Conservation (phyloP, 768 basidiomycete genomes). For the Rhizopogon rudus region DNA sequence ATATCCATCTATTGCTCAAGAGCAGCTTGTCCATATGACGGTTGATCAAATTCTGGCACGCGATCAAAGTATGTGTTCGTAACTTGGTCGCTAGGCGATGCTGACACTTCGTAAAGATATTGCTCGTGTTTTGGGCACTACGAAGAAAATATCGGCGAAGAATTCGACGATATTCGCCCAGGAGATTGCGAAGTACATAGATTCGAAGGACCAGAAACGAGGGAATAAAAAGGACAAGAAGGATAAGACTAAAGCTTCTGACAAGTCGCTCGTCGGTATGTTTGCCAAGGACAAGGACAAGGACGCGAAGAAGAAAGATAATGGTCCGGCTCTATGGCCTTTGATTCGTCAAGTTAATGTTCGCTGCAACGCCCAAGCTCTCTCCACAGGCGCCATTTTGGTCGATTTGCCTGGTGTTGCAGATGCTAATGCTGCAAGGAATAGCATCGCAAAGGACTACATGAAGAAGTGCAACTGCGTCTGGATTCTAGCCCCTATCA, state of each 20-base stretch:
- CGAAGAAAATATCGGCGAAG: slow-evolving; percentile 44
- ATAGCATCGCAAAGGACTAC: slow-evolving; percentile 58
- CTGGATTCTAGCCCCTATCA: slow-evolving; percentile 66
- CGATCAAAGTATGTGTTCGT: slow-evolving; percentile 36
- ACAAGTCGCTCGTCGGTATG: neutral
- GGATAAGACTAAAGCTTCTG: slow-evolving; percentile 12
- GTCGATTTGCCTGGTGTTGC: slow-evolving; percentile 65
- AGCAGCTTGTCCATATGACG: slow-evolving; percentile 43
- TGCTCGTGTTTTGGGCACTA: slow-evolving; percentile 43
- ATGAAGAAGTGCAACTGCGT: slow-evolving; percentile 63
- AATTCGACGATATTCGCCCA: slow-evolving; percentile 49
- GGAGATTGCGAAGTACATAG: slow-evolving; percentile 59
- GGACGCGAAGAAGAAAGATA: slow-evolving; percentile 17
- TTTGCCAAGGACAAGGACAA: slow-evolving; percentile 28
- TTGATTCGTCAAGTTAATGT: slow-evolving; percentile 60
- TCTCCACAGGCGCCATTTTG: slow-evolving; percentile 57
- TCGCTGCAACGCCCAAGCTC: slow-evolving; percentile 44
- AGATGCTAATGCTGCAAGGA: slow-evolving; percentile 61
- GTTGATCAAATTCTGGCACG: slow-evolving; percentile 45
- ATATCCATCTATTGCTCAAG: slow-evolving; percentile 47
- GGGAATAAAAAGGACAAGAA: slow-evolving; percentile 36
- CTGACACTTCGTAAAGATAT: slow-evolving; percentile 29
- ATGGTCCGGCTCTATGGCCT: slow-evolving; percentile 52
- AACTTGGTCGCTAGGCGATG: neutral
- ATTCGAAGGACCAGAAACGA: slow-evolving; percentile 56